Percentiles rank a stretch among this genome's conserved stretches.
Evolutionary conservation across 495 filamentous ascomycete species (phyloP).

Genomic region (Friedmanniomyces simplex): DNA sequence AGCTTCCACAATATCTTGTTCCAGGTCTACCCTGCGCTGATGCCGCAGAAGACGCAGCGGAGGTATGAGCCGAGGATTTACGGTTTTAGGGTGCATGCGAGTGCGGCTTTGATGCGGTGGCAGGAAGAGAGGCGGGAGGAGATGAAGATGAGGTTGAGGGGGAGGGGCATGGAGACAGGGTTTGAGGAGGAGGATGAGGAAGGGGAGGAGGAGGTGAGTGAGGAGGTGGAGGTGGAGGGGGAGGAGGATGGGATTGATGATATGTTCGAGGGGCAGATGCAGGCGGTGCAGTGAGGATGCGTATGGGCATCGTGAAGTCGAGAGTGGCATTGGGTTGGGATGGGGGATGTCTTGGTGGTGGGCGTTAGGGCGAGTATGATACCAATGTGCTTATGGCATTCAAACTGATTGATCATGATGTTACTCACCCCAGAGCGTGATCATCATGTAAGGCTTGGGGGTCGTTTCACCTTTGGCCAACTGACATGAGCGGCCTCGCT

Average conservation of each 20-base stretch:
- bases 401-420: too few species aligned
- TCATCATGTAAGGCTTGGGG: too few species aligned
- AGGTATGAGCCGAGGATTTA: constrained; percentile 83
- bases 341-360: neutral
- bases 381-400: neutral
- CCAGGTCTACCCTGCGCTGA: constrained; percentile 86
- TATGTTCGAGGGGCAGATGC: constrained; percentile 26
- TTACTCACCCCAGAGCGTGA: too few species aligned
- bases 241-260: constrained; percentile 28
- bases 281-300: neutral
- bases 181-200: constrained; percentile 48
- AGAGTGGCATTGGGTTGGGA: neutral
- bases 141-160: constrained; percentile 56
- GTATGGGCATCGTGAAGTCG: neutral
- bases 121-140: constrained; percentile 71
- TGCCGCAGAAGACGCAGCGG: constrained; percentile 73
- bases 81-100: constrained; percentile 89
- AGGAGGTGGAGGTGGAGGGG: constrained; percentile 31
- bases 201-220: constrained; percentile 36
- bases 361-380: constrained; percentile 3
- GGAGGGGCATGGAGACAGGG: constrained; percentile 43
- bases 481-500: neutral
- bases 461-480: neutral
- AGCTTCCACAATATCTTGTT: constrained; percentile 98
- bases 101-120: constrained; percentile 81